These are phyloP conservation scores for Annona squamosa DNA, from an alignment of 164 flowering plant genomes.

Conservation along the genomic window DNA sequence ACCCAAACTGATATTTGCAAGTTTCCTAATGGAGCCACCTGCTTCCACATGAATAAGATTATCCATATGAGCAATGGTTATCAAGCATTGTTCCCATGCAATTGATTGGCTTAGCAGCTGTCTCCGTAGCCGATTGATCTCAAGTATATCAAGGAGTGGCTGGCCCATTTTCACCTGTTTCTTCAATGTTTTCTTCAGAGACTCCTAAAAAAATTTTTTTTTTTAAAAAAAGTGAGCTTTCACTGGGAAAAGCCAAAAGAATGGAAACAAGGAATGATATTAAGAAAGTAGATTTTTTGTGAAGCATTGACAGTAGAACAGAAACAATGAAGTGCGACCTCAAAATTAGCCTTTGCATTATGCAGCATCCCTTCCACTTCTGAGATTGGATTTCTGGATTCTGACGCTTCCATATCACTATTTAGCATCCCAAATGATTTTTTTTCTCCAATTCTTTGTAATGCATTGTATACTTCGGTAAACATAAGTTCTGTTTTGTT, in stretches of 20 bases:
- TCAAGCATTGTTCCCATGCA: slow-evolving; percentile 78
- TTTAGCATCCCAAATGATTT: slow-evolving; percentile 12
- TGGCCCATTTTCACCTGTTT: slow-evolving; percentile 51
- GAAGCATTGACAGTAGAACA: not conserved
- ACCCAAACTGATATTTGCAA: slow-evolving; percentile 18
- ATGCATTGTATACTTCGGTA: slow-evolving; percentile 65
- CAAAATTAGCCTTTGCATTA: slow-evolving; percentile 72
- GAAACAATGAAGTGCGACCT: slow-evolving; percentile 37
- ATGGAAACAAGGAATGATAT: not conserved
- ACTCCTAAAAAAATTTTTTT: slow-evolving; percentile 38
- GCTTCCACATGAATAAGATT: slow-evolving; percentile 17
- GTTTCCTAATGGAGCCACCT: slow-evolving; percentile 19
- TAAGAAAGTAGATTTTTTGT: not conserved
- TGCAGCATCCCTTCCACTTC: slow-evolving; percentile 62
- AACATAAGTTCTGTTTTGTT: slow-evolving; percentile 63
- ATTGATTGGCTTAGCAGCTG: slow-evolving; percentile 74
- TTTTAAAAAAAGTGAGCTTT: not conserved
- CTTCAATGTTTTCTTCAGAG: slow-evolving; percentile 38
- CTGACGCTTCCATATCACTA: slow-evolving; percentile 27
- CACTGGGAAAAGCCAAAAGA: not conserved
- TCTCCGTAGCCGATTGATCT: slow-evolving; percentile 69
- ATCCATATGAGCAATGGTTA: slow-evolving; percentile 44
- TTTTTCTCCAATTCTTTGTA: slow-evolving; percentile 50
- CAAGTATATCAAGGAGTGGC: slow-evolving; percentile 72
- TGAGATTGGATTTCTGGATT: slow-evolving; percentile 42